Evolutionary conservation across 805 yeast species (phyloP).

Genomic region (Hanseniaspora vineae): DNA sequence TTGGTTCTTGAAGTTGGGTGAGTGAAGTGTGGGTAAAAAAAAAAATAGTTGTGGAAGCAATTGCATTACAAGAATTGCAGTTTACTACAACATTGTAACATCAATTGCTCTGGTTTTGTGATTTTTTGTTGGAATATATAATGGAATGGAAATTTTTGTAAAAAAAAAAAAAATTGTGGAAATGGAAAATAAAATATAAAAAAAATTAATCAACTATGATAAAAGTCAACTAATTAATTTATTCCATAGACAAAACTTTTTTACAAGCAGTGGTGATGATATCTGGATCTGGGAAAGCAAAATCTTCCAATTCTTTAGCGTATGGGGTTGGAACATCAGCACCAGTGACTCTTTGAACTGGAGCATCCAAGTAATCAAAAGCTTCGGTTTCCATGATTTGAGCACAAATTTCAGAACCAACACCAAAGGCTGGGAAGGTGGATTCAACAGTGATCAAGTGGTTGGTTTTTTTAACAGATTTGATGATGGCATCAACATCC

Average conservation of each 20-base stretch:
- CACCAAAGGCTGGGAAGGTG: slow-evolving; percentile 97
- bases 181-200: not conserved
- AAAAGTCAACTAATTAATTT: slow-evolving; percentile 1
- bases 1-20: too few relatives aligned
- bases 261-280: slow-evolving; percentile 77
- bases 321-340: slow-evolving; percentile 99
- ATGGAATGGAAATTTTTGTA: not conserved
- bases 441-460: slow-evolving; percentile 94
- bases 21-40: too few relatives aligned
- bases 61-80: too few relatives aligned
- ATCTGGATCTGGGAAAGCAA: slow-evolving; percentile 96
- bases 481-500: slow-evolving; percentile 75
- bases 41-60: too few relatives aligned
- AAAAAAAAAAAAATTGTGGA: not conserved
- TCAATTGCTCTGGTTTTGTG: not conserved
- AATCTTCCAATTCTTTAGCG: slow-evolving; percentile 89
- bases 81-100: too few relatives aligned
- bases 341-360: slow-evolving; percentile 97
- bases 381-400: slow-evolving; percentile 98
- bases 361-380: slow-evolving; percentile 95
- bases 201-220: not conserved
- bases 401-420: slow-evolving; percentile 96
- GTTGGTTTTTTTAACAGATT: slow-evolving; percentile 90
- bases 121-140: too few relatives aligned
- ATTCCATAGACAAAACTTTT: slow-evolving; percentile 61